These are phyloP conservation scores for Sequoiadendron giganteum DNA, from an alignment of 75 land plant species.

Conservation along the genomic window DNA sequence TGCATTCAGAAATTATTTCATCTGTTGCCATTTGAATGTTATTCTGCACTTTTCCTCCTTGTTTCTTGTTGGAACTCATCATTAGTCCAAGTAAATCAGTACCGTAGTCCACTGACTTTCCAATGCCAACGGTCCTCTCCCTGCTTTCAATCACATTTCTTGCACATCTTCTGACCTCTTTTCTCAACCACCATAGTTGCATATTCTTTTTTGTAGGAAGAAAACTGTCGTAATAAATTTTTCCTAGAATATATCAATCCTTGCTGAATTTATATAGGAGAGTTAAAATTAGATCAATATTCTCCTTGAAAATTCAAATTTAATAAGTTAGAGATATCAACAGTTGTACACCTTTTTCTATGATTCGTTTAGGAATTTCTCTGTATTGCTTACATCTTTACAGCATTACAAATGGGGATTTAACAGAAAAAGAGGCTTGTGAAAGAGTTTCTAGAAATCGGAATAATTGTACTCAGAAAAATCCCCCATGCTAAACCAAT, in stretches of 20 bases:
- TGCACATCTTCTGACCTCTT: constrained; percentile 13
- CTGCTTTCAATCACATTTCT: constrained; percentile 24
- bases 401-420: not conserved
- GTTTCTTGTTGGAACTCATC: constrained; percentile 24
- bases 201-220: constrained; percentile 38
- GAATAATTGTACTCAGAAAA: too few species aligned
- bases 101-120: constrained; percentile 8
- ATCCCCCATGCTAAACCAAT: too few species aligned
- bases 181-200: constrained; percentile 13
- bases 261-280: not conserved
- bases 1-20: constrained; percentile 55
- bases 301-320: not conserved
- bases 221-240: constrained; percentile 18
- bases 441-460: too few species aligned
- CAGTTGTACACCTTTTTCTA: not conserved
- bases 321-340: not conserved
- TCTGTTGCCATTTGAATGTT: constrained; percentile 25
- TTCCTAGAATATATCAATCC: constrained; percentile 1
- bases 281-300: not conserved
- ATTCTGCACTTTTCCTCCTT: constrained; percentile 12
- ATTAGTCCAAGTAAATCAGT: constrained; percentile 46
- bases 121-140: constrained; percentile 18
- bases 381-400: not conserved
- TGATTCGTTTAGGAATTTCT: not conserved
- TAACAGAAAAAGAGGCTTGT: not conserved